These are phyloP conservation scores for Calycina marina DNA, from an alignment of 2,329 filamentous ascomycete species.

Conservation along the genomic window DNA sequence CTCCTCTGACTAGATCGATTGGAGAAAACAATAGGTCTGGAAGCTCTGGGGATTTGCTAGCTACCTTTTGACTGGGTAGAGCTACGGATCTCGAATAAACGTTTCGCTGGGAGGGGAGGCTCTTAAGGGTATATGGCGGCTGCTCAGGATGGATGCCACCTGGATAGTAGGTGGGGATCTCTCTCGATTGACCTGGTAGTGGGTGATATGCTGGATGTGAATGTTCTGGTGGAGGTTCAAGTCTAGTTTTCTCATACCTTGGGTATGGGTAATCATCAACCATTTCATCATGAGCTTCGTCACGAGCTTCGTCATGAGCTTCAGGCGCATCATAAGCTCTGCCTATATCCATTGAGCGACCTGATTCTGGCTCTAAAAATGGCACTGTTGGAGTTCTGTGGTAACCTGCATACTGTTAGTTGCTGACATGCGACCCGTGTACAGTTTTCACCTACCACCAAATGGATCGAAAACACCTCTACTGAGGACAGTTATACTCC, in stretches of 20 bases:
- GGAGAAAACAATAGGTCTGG: slow-evolving; percentile 1
- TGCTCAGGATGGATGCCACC: not conserved
- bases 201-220: slow-evolving; percentile 1
- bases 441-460: slow-evolving; percentile 1
- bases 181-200: not conserved
- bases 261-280: not conserved
- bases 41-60: not conserved
- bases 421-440: not conserved
- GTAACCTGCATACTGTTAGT: slow-evolving; percentile 1
- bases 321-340: too few relatives aligned
- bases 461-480: slow-evolving; percentile 1
- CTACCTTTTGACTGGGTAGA: not conserved
- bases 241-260: not conserved
- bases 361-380: too few relatives aligned
- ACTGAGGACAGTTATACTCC: not conserved
- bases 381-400: not conserved
- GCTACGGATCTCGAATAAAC: not conserved
- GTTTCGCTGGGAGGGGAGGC: not conserved
- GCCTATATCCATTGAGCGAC: too few relatives aligned
- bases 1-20: not conserved
- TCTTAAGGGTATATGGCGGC: not conserved
- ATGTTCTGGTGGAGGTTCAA: slow-evolving; percentile 1
- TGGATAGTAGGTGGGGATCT: slow-evolving; percentile 1
- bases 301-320: too few relatives aligned
- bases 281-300: not conserved